phyloP scores from a whole-genome alignment of 108 stramenopile species.

The Schizochytrium sp. region DNA sequence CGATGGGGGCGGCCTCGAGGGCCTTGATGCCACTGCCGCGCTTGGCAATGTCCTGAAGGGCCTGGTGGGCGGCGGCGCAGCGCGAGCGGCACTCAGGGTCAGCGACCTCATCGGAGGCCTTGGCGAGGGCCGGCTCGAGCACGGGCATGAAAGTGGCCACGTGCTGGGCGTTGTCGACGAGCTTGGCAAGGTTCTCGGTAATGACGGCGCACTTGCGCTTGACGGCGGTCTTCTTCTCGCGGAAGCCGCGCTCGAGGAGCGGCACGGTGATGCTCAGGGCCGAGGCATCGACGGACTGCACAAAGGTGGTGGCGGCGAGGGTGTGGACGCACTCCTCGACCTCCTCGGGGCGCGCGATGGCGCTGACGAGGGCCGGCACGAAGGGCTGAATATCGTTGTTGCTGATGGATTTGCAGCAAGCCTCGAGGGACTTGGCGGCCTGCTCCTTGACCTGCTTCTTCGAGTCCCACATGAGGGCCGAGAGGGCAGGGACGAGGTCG shows the following conservation, averaged over 20 bases:
- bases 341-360: constrained; percentile 82
- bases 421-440: constrained; percentile 60
- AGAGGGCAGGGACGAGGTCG: constrained; percentile 82
- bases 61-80: constrained; percentile 14
- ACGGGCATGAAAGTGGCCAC: constrained; percentile 92
- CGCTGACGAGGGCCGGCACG: constrained; percentile 76
- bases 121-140: constrained; percentile 85
- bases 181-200: constrained; percentile 96
- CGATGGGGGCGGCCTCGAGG: background rate
- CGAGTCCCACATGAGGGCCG: constrained; percentile 92
- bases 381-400: constrained; percentile 74
- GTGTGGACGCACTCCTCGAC: constrained; percentile 90
- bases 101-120: constrained; percentile 80
- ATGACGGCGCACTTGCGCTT: constrained; percentile 98
- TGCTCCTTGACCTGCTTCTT: constrained; percentile 92
- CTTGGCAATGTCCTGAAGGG: background rate
- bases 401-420: constrained; percentile 65
- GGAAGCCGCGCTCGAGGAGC: constrained; percentile 84
- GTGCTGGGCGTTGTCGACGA: constrained; percentile 88
- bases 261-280: constrained; percentile 96
- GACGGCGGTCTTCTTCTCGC: constrained; percentile 56
- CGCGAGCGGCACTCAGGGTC: constrained; percentile 45
- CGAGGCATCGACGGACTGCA: constrained; percentile 92
- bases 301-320: constrained; percentile 92
- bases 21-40: background rate